Base-by-base conservation (phyloP, 1,139 yeast species). In the Candida buenavistaensis region DNA sequence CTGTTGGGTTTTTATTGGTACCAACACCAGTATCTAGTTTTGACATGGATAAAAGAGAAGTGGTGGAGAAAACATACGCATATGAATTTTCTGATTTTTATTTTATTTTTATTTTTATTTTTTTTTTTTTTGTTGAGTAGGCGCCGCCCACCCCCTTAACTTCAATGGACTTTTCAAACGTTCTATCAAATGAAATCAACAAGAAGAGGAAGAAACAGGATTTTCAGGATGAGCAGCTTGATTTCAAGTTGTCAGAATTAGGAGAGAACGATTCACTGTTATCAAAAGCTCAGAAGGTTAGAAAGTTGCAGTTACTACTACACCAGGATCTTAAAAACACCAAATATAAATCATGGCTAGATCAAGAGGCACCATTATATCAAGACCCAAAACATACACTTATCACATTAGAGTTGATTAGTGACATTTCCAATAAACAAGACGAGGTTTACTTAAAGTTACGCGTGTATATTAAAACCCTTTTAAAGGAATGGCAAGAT, bases 391-490 rank as follows among this genome's bases (percentile, higher is more conserved):
- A 15, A 1, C 29, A 26, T n/a, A 43, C 36, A 30, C 13, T 26
- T 9, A 36, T 45, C 4, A 32, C 43, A 3, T 28, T 39, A 3
- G 42, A 41, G 6, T 30, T 36, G 14, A 43, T 61, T 12, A 35
- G 35, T 4, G 32, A 39, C 21, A 23, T 36, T 9, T 35, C 32
- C 8, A 25, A 19, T 3, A 27, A 28, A 30, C 47, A 54, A 24
- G 49, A 47, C 2, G 59, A 60, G 36, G 57, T 76, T 3, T 50
- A 60, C n/a, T 46, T 62, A 29, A 73, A 73, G 43, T 53, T 75
- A 27, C 69, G 84, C 36, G 63, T 68, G 13, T 75, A 67, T 44
- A 59, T 81, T 36, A 80, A 79, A 47, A 48, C 55, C 6, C 32
- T 78, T 12, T 47, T 81, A 2, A 35, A 45, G 2, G 48, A 59